Base-by-base conservation (phyloP, 306 rosid genomes). In the Cicer chorassanicum region DNA sequence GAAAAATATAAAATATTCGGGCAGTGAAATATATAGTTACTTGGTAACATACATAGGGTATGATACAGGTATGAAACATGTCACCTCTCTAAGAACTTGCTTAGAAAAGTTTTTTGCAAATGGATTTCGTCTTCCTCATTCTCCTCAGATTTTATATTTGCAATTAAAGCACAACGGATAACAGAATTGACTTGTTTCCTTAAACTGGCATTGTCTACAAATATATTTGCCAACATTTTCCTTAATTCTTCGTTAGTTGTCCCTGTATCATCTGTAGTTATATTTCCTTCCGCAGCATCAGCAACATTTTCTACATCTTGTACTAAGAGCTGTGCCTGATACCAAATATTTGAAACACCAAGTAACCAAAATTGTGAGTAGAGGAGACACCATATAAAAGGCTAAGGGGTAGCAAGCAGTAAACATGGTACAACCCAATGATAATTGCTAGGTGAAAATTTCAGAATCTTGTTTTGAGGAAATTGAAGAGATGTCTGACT, bases 281-380 rank as follows among this genome's bases (percentile, higher is more conserved):
- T 15, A 67, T 43, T 62, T 54, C 85, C 89, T 3, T 78, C 91
- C 36, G 3, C 82, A 4, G 82, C 77, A 53, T 24, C 80, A 59
- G 78, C 84, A 14, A 80, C 72, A 71, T 84, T 83, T 72, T 88
- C 93, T 36, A 87, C 82, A 42, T 90, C 93, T 69, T 86, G 95
- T 6, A 93, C 95, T 5, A 92, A 92, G 78, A 94, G 97, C 82
- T 92, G 96, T 63, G 96, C 97, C 99, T 94, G 95, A 75, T 78
- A 64, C 71, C 82, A 74, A 65, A 74, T 65, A 74, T 70, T 70
- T 56, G 57, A 74, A 48, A 75, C 51, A 61, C 11, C 75, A 51
- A 16, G 75, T 29, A 79, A 60, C 42, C 71, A 68, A 74, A 77
- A 71, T 39, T 15, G n/a, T 67, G 48, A 80, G 76, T 60, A 57